phyloP scores from a whole-genome alignment of 139 green algal genomes.

The Volvox reticuliferus region DNA sequence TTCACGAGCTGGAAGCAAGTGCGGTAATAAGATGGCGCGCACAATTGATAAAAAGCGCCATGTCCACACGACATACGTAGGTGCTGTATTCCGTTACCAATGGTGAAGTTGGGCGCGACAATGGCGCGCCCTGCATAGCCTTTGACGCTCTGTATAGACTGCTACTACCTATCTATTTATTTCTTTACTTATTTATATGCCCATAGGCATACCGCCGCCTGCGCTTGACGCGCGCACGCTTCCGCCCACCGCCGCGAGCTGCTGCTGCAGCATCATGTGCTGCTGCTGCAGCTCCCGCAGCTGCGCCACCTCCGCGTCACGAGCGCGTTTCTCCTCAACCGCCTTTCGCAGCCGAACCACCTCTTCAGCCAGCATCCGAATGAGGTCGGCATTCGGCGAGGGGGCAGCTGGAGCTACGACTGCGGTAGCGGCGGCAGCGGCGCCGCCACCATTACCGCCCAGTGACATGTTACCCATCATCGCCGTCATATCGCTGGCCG shows the following conservation, averaged over 20 bases:
- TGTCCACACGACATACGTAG: too few species aligned
- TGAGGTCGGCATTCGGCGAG: constrained; percentile 44
- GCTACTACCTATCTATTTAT: too few species aligned
- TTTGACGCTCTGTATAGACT: too few species aligned
- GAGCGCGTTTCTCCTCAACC: constrained; percentile 53
- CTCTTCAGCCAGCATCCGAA: constrained; percentile 53
- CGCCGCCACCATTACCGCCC: not conserved
- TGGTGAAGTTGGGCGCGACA: too few species aligned
- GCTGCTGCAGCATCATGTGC: constrained; percentile 28
- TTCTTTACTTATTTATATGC: constrained; percentile 12
- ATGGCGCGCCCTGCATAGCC: too few species aligned
- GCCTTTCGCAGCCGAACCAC: constrained; percentile 43
- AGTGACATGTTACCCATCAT: constrained; percentile 39
- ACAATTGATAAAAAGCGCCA: too few species aligned
- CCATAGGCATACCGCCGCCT: constrained; percentile 35
- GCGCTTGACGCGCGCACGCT: not conserved
- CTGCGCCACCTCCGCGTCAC: constrained; percentile 4
- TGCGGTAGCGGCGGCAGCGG: not conserved
- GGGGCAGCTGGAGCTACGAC: not conserved
- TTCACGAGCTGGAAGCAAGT: too few species aligned
- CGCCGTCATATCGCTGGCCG: not conserved
- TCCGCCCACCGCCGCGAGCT: constrained; percentile 7
- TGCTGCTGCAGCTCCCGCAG: constrained; percentile 33
- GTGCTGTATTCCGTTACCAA: too few species aligned
- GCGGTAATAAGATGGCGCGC: too few species aligned